Evolutionary conservation across 2,329 filamentous ascomycete species (phyloP).

Genomic region (Metarhizium rileyi): DNA sequence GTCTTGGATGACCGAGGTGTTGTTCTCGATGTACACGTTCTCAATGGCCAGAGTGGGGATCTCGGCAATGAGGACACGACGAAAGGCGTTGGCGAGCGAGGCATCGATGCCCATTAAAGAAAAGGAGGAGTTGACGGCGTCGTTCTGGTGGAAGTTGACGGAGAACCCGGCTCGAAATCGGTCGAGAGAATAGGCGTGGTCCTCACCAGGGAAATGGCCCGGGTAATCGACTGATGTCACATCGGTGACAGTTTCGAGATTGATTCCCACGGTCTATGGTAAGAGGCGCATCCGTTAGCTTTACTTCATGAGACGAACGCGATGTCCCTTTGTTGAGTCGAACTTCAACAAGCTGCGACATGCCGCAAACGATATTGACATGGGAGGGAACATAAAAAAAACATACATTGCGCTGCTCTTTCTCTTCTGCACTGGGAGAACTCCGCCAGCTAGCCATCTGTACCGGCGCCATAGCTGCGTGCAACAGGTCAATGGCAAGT

Average conservation of each 20-base stretch:
- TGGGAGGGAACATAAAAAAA: background rate
- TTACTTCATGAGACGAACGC: background rate
- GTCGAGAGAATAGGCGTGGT: slow-evolving; percentile 68
- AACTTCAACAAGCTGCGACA: background rate
- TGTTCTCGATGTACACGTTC: slow-evolving; percentile 86
- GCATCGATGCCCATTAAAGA: slow-evolving; percentile 88
- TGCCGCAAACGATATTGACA: background rate
- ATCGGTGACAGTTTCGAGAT: slow-evolving; percentile 83
- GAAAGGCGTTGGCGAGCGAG: slow-evolving; percentile 91
- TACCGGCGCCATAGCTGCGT: slow-evolving; percentile 21
- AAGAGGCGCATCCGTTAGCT: slow-evolving; percentile 8
- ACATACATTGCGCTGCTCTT: slow-evolving; percentile 51
- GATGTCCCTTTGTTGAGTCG: background rate
- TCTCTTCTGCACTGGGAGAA: slow-evolving; percentile 42
- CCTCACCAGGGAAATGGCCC: slow-evolving; percentile 80
- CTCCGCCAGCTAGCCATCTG: slow-evolving; percentile 25
- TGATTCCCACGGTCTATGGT: slow-evolving; percentile 72
- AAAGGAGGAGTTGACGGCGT: slow-evolving; percentile 69
- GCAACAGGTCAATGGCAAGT: background rate
- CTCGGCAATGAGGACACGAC: slow-evolving; percentile 89
- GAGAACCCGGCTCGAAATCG: slow-evolving; percentile 61
- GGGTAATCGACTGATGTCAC: slow-evolving; percentile 87
- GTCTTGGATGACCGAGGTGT: slow-evolving; percentile 96
- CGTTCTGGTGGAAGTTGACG: slow-evolving; percentile 78
- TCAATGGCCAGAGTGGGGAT: slow-evolving; percentile 92